These are phyloP conservation scores for Nyssa sinensis DNA, from an alignment of 148 eudicot genomes.

Conservation along the genomic window DNA sequence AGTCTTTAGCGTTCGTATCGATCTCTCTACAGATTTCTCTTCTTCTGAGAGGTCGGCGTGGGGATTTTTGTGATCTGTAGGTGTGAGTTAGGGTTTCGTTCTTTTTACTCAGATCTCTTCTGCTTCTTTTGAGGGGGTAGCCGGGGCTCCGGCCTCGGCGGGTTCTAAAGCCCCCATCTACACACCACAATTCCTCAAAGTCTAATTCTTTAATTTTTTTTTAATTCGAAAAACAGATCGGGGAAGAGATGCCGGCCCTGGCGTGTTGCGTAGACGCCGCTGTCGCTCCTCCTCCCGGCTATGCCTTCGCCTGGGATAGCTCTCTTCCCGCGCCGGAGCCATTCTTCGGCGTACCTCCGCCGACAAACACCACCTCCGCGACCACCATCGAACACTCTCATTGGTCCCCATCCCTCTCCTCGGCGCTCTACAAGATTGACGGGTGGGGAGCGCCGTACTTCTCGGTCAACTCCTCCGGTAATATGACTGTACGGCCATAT, in stretches of 20 bases:
- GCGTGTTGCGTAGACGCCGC: slow-evolving; percentile 55
- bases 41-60: slow-evolving; percentile 79
- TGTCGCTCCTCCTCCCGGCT: slow-evolving; percentile 39
- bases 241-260: slow-evolving; percentile 73
- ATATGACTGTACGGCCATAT: slow-evolving; percentile 52
- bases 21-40: background rate
- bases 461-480: slow-evolving; percentile 60
- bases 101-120: slow-evolving; percentile 32
- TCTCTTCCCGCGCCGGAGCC: slow-evolving; percentile 62
- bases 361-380: slow-evolving; percentile 26
- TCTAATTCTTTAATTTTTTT: slow-evolving; percentile 23
- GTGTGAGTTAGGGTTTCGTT: slow-evolving; percentile 20
- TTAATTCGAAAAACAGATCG: slow-evolving; percentile 43
- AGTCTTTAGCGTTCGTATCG: background rate
- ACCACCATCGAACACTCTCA: slow-evolving; percentile 7
- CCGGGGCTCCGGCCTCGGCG: slow-evolving; percentile 99
- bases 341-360: slow-evolving; percentile 37
- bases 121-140: slow-evolving; percentile 98
- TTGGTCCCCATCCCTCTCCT: slow-evolving; percentile 64
- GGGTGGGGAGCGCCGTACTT: slow-evolving; percentile 90
- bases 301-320: slow-evolving; percentile 29
- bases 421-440: slow-evolving; percentile 58
- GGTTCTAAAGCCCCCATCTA: slow-evolving; percentile 86
- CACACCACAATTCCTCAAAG: slow-evolving; percentile 19
- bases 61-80: slow-evolving; percentile 36